Evolutionary conservation across 495 filamentous ascomycete species (phyloP).

Genomic region (Annulohypoxylon moriforme): DNA sequence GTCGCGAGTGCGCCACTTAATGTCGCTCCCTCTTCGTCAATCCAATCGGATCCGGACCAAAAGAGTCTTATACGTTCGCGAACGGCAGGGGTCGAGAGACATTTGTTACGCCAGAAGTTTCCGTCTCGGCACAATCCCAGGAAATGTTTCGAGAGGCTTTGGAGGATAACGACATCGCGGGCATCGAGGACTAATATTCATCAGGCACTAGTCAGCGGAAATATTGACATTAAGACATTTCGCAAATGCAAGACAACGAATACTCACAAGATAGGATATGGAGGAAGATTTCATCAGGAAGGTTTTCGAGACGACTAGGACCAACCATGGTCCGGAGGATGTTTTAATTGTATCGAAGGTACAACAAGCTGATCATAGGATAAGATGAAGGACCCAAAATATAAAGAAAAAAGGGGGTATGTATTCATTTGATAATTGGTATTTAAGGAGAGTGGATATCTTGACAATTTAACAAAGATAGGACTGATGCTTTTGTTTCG

Average conservation of each 20-base stretch:
- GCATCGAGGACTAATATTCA: constrained; percentile 71
- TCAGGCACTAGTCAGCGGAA: constrained; percentile 6
- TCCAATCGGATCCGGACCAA: constrained; percentile 48
- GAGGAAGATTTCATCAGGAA: constrained; percentile 82
- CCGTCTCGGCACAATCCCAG: constrained; percentile 79
- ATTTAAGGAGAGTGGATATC: not conserved
- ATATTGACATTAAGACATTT: not conserved
- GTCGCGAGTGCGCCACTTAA: constrained; percentile 45
- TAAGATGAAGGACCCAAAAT: not conserved
- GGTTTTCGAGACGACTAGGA: constrained; percentile 54
- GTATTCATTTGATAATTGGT: constrained; percentile 1
- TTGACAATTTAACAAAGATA: constrained; percentile 20
- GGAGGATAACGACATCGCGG: constrained; percentile 73
- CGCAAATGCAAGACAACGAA: not conserved
- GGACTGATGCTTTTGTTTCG: constrained; percentile 23
- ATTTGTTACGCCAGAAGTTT: constrained; percentile 77
- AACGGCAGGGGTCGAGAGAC: constrained; percentile 73
- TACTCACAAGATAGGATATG: constrained; percentile 78
- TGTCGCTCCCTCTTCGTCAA: constrained; percentile 50
- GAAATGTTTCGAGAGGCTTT: constrained; percentile 75
- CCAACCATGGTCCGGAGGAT: constrained; percentile 31
- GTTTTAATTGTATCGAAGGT: not conserved
- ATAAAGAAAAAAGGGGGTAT: not conserved
- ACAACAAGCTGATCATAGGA: constrained; percentile 1
- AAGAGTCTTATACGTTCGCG: constrained; percentile 58